Conservation (phyloP, 1,284 basidiomycete genomes). For the Coniferiporia sulphurascens region DNA sequence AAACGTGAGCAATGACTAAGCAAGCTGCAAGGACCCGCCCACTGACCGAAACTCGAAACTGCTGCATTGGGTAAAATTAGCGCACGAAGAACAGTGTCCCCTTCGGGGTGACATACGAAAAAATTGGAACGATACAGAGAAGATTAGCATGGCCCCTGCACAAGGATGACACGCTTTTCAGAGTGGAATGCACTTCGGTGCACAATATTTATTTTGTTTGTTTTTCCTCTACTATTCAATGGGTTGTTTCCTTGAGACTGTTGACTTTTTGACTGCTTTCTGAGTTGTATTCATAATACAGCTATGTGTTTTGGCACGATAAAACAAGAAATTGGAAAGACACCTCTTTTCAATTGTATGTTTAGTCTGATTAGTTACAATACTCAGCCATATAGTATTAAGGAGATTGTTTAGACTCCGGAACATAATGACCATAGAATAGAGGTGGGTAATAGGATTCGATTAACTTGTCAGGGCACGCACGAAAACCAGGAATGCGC, state of each 20-base stretch:
- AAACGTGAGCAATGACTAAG: not conserved
- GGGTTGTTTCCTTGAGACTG: not conserved
- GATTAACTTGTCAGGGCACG: too few relatives aligned
- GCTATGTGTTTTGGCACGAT: too few relatives aligned
- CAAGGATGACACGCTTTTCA: constrained; percentile 22
- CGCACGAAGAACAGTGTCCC: constrained; percentile 10
- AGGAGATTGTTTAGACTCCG: too few relatives aligned
- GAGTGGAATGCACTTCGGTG: constrained; percentile 19
- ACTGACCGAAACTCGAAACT: constrained; percentile 15
- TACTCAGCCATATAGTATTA: too few relatives aligned
- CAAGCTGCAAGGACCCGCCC: constrained; percentile 2
- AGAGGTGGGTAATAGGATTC: too few relatives aligned
- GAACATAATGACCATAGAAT: too few relatives aligned
- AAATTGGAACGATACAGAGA: constrained; percentile 22
- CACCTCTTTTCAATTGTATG: too few relatives aligned
- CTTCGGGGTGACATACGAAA: constrained; percentile 22
- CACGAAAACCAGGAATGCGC: too few relatives aligned
- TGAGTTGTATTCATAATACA: too few relatives aligned
- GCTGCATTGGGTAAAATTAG: not conserved
- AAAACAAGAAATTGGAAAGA: too few relatives aligned
- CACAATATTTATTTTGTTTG: constrained; percentile 19
- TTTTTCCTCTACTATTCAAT: not conserved
- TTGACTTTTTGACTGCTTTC: too few relatives aligned
- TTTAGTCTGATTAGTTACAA: too few relatives aligned
- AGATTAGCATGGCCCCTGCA: constrained; percentile 22